Evolutionary conservation across 768 basidiomycete genomes (phyloP), one percentile per base, ranked within the genome.

Genomic region (Naganishia vishniacii): DNA sequence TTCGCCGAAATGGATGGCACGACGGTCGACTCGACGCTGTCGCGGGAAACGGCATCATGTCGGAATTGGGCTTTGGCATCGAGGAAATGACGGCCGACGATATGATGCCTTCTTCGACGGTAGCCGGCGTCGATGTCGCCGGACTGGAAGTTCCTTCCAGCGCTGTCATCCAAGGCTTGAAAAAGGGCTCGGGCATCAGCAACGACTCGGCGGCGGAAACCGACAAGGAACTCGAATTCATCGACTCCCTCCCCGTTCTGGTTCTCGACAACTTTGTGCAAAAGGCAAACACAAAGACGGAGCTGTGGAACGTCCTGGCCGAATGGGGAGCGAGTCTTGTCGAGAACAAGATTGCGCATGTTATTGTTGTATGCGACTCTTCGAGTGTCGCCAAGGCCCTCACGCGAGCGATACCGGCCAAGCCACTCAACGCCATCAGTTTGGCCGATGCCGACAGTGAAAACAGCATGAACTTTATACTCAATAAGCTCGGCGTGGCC

Each of bases 261-360:
- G 81, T 99, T 15, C 83, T 99, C 71, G 84, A 84, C 69, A 88
- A 89, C 76, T 95, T 85, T 72, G 84, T 84, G 4, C 75, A 81
- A 15, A 85, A 83, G 69, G 79, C 81, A 8, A 82, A 71, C 3
- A 79, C 81, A 46, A 83, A 83, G 67, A 87, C 88, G 48, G 89
- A 89, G 51, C 70, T 97, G 9, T 81, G 89, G 74, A 81, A 80
- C 29, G 87, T 86, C 1, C 77, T 99, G 29, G 82, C 88, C 0
- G 84, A 87, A 60, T 99, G 94, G 94, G 87, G 84, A 2, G 90
- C 89, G 0, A 81, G 80, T 11, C 79, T 98, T 47, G 84, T 86
- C 0, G 90, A 95, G 73, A 88, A 85, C 68, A 83, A 87, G 89
- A 80, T 90, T 62, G 94, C 94, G 0, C 93, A 98, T 76, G 91